Evolutionary conservation across 257 asterid genomes (phyloP), one percentile per base, ranked within the genome.

Genomic region (Capsicum chinense): DNA sequence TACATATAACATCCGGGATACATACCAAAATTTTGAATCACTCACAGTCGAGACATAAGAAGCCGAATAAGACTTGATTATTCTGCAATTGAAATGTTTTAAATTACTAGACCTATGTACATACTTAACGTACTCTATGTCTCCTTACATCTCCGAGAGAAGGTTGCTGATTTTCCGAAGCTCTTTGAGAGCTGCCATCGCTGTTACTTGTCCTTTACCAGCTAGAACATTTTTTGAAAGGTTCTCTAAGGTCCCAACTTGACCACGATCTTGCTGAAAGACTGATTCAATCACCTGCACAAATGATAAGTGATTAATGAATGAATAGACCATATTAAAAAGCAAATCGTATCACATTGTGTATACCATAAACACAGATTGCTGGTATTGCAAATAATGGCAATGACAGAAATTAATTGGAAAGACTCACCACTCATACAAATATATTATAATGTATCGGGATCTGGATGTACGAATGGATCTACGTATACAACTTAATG

Each of bases 81-180:
- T 78, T 78, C 82, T 78, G 66, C 48, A 78, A 33, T 78, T 5
- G 15, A 5, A 4, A 71, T 15, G 62, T 33, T 8, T 15, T 33
- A 78, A 76, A 78, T 26, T 14, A 78, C 82, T 76, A 82, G 19
- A 83, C 11, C 79, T 78, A 91, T 85, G 71, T 87, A 88, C 93
- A 90, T 35, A 73, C 62, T 81, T 68, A 56, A 71, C 67, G 15
- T 56, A 60, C 42, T 39, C 47, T 50, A 39, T 79, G 42, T 48
- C 62, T 79, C 83, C 89, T 92, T 91, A 93, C 98, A 94, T 91
- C 86, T 92, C 97, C 14, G 95, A 93, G 54, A 95, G 87, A 80
- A 95, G 87, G 83, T 91, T 88, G 92, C 99, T 91, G 84, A 95
- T 95, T 86, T 92, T 95, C 85, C 95, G 88, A 84, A 95, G 99